Conservation (phyloP, 257 asterid species). For the Marsdenia floribunda region DNA sequence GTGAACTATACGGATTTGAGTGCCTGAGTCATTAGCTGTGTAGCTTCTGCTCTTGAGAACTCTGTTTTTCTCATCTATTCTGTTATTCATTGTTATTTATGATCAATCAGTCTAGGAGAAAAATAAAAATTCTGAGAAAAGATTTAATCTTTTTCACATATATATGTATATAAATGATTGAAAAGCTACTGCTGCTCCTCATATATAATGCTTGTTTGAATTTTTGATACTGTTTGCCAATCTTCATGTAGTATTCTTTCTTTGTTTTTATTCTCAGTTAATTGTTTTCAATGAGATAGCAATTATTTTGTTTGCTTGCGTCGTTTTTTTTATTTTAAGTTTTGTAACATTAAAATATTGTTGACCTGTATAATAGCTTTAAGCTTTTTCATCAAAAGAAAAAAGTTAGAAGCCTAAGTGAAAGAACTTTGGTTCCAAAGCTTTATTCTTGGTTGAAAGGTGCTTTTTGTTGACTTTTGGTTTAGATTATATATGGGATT, state of each 20-base stretch:
- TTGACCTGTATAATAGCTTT: too few relatives aligned
- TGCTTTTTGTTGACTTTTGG: neutral
- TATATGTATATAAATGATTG: slow-evolving; percentile 1
- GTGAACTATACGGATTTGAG: neutral
- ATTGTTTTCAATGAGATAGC: neutral
- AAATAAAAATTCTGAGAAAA: neutral
- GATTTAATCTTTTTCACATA: neutral
- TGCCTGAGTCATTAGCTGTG: neutral
- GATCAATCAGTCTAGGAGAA: neutral
- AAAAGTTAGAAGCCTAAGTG: neutral
- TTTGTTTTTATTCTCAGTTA: neutral
- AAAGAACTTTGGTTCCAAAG: neutral
- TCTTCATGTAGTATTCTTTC: neutral
- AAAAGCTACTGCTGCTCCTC: neutral
- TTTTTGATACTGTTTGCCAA: neutral
- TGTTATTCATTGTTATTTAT: neutral
- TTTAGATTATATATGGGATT: neutral
- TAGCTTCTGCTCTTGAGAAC: neutral
- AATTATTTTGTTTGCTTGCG: neutral
- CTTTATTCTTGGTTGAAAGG: too few relatives aligned
- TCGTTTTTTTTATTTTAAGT: neutral
- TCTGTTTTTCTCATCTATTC: neutral
- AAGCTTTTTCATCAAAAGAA: neutral
- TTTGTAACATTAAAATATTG: neutral
- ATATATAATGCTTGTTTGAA: neutral